Conservation (phyloP, 768 basidiomycete genomes). For the Boletus edulis region DNA sequence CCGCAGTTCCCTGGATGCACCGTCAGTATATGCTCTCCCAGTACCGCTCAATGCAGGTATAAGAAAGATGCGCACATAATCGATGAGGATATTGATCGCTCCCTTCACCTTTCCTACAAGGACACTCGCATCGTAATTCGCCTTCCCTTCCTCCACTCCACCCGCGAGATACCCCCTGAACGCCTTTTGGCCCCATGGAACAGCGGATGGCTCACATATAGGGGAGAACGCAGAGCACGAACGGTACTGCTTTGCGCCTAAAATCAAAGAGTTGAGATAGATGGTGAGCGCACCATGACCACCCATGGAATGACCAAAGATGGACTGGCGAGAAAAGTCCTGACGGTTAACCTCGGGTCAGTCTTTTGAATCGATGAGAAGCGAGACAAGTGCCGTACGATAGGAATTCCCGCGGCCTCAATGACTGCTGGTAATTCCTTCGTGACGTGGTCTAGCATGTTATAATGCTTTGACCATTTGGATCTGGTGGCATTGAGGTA, state of each 20-base stretch:
- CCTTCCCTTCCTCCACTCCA: slow-evolving; percentile 72
- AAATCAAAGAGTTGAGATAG: slow-evolving; percentile 67
- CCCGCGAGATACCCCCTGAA: slow-evolving; percentile 82
- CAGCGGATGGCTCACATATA: slow-evolving; percentile 80
- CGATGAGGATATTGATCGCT: slow-evolving; percentile 77
- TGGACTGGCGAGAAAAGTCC: slow-evolving; percentile 82
- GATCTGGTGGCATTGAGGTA: slow-evolving; percentile 88
- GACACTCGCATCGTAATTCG: slow-evolving; percentile 79
- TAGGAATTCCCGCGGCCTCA: slow-evolving; percentile 66
- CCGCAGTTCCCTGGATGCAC: slow-evolving; percentile 61
- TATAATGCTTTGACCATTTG: slow-evolving; percentile 72
- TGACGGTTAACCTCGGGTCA: slow-evolving; percentile 28
- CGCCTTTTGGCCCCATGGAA: slow-evolving; percentile 91
- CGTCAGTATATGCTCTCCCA: background rate
- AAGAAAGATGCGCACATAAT: slow-evolving; percentile 59
- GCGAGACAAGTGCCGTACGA: slow-evolving; percentile 50
- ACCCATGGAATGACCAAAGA: slow-evolving; percentile 98
- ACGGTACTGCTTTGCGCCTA: slow-evolving; percentile 62
- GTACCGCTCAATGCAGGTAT: background rate
- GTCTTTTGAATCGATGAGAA: background rate
- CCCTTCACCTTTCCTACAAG: slow-evolving; percentile 64
- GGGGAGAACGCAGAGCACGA: slow-evolving; percentile 91
- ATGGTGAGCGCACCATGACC: slow-evolving; percentile 93
- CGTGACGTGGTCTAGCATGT: slow-evolving; percentile 86
- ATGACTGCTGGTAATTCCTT: slow-evolving; percentile 82